Conservation (phyloP, 1,139 yeast genomes). For the Kazachstania sp. region DNA sequence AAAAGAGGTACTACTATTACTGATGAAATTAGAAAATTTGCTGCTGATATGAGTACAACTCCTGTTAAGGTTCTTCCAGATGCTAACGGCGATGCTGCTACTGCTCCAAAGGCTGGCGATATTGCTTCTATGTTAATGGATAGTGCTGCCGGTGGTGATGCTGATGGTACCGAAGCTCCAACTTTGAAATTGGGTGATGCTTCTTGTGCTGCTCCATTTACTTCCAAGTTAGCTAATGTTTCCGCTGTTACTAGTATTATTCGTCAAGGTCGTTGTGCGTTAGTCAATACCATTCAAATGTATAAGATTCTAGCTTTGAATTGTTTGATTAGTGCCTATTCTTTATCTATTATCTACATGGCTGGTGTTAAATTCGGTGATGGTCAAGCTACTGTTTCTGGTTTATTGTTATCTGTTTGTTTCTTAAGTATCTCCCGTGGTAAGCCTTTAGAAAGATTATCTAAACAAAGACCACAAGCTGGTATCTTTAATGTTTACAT, state of each 20-base stretch:
- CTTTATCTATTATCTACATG: constrained; percentile 82
- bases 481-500: constrained; percentile 92
- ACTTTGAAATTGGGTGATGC: constrained; percentile 95
- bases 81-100: constrained; percentile 30
- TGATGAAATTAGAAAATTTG: constrained; percentile 54
- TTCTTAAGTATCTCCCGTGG: constrained; percentile 94
- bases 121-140: constrained; percentile 70
- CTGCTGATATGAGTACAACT: constrained; percentile 34
- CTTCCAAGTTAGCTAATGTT: constrained; percentile 88
- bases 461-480: constrained; percentile 94
- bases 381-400: constrained; percentile 91
- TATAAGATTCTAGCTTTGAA: constrained; percentile 94
- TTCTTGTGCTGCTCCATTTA: constrained; percentile 98
- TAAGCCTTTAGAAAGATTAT: constrained; percentile 77
- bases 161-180: constrained; percentile 80
- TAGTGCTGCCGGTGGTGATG: constrained; percentile 55
- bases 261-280: constrained; percentile 98
- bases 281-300: constrained; percentile 97
- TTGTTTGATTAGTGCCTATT: constrained; percentile 94
- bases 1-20: constrained; percentile 70
- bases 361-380: constrained; percentile 99
- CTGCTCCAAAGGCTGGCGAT: constrained; percentile 38
- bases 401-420: constrained; percentile 84
- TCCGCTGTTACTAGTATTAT: constrained; percentile 87
- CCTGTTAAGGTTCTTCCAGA: constrained; percentile 27